Percentiles rank a stretch among this genome's conserved stretches.
Conservation (phyloP, 495 filamentous ascomycete genomes). For the Penicillium canariense region DNA sequence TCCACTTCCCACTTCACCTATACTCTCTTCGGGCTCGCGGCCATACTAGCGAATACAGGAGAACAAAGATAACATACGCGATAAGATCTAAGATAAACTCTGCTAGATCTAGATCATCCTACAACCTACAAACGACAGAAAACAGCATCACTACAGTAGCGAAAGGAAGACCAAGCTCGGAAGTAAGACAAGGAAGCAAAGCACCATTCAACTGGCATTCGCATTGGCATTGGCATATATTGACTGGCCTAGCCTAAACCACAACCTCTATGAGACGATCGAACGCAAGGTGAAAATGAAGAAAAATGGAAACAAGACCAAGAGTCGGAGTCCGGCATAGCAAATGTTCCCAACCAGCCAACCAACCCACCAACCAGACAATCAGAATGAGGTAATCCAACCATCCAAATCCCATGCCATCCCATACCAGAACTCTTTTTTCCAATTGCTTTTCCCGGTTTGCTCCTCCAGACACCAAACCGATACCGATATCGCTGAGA, state of each 20-base stretch:
- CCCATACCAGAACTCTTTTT: conserved; percentile 14
- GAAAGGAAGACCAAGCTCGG: background rate
- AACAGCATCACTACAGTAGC: background rate
- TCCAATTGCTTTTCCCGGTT: conserved; percentile 25
- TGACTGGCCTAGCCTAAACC: background rate
- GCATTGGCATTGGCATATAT: too few relatives aligned
- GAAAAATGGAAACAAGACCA: background rate
- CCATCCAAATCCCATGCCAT: conserved; percentile 12
- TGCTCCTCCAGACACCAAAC: conserved; percentile 27
- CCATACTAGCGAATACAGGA: background rate
- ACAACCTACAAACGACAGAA: background rate
- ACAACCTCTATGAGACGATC: background rate
- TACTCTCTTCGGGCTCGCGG: background rate
- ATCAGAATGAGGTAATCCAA: conserved; percentile 3
- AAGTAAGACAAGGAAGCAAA: background rate
- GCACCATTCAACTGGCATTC: background rate
- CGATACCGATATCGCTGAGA: conserved; percentile 36
- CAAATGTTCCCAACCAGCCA: background rate
- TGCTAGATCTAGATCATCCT: background rate
- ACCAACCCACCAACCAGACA: background rate
- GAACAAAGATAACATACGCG: background rate
- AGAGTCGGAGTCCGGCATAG: background rate
- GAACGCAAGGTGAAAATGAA: background rate
- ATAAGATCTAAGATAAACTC: background rate
- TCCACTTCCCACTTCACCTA: background rate